Evolutionary conservation across 768 basidiomycete species (phyloP).

Genomic region (Rhizopogon salebrosus): DNA sequence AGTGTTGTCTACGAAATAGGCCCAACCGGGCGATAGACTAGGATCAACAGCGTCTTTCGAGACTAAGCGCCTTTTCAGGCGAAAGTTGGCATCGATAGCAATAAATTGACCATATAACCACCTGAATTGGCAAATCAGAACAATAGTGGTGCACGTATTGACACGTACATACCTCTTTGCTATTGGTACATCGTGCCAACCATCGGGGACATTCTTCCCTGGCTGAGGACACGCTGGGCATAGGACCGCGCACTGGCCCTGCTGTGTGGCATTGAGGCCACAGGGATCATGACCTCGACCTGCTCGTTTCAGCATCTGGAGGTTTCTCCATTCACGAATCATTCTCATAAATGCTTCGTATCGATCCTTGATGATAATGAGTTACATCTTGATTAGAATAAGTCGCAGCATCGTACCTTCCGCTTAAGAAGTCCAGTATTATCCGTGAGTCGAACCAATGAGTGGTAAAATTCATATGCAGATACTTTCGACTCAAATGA

Average conservation of each 20-base stretch:
- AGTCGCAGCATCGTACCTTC: too few species aligned
- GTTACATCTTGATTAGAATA: too few species aligned
- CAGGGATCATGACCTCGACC: not conserved
- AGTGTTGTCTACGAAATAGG: slow-evolving; percentile 22
- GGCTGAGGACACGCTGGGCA: slow-evolving; percentile 3
- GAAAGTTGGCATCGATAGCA: slow-evolving; percentile 23
- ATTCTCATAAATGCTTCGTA: slow-evolving; percentile 9
- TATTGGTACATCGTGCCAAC: not conserved
- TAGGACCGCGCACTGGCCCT: not conserved
- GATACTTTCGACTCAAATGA: slow-evolving; percentile 28
- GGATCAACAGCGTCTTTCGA: slow-evolving; percentile 13
- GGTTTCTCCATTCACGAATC: slow-evolving; percentile 3
- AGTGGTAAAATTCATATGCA: slow-evolving; percentile 27
- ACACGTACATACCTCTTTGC: too few species aligned
- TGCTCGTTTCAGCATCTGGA: not conserved
- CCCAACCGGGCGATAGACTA: slow-evolving; percentile 12
- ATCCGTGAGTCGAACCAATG: slow-evolving; percentile 20
- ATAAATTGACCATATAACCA: slow-evolving; percentile 23
- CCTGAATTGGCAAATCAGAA: too few species aligned
- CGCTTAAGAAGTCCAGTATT: slow-evolving; percentile 20
- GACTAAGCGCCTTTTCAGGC: slow-evolving; percentile 22
- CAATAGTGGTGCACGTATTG: too few species aligned
- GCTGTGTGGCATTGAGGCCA: not conserved
- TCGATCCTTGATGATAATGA: too few species aligned
- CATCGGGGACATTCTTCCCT: slow-evolving; percentile 1